Evolutionary conservation across 2,329 filamentous ascomycete species (phyloP).

Genomic region (Aspergillus sp.): DNA sequence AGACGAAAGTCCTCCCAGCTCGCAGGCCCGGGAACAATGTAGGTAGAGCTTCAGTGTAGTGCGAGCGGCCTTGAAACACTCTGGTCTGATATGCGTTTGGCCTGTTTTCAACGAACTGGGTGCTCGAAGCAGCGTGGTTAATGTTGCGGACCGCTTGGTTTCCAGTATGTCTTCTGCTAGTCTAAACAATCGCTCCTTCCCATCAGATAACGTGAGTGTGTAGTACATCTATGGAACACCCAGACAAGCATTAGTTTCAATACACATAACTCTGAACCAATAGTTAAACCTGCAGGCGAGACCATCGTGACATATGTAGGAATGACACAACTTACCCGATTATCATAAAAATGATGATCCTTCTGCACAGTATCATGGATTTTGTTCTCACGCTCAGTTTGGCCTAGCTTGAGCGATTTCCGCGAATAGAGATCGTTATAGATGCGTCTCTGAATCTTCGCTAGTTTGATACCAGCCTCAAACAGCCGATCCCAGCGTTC

Average conservation of each 20-base stretch:
- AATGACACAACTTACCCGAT: background rate
- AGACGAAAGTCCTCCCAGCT: background rate
- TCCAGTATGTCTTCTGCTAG: background rate
- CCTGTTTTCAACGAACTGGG: background rate
- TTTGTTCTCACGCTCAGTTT: slow-evolving; percentile 5
- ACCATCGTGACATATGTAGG: too few species aligned
- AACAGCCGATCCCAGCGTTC: slow-evolving; percentile 18
- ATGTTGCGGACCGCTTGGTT: background rate
- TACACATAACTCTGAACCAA: too few species aligned
- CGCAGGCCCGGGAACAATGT: background rate
- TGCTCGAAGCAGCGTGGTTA: background rate
- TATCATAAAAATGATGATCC: too few species aligned
- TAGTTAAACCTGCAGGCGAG: too few species aligned
- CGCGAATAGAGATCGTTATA: slow-evolving; percentile 16
- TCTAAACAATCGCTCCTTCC: slow-evolving; percentile 3
- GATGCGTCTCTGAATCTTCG: slow-evolving; percentile 14
- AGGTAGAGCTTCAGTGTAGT: background rate
- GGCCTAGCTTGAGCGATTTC: background rate
- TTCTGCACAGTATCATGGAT: slow-evolving; percentile 4
- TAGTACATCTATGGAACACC: background rate
- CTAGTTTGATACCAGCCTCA: slow-evolving; percentile 12
- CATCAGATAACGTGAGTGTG: background rate
- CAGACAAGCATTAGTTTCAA: too few species aligned
- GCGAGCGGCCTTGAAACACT: background rate
- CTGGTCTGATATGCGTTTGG: background rate